A percentile compares a stretch with the other conserved stretches of the same genome.
phyloP scores from a whole-genome alignment of 2,329 filamentous ascomycete genomes.

The Fusarium neocosmosporiellum region DNA sequence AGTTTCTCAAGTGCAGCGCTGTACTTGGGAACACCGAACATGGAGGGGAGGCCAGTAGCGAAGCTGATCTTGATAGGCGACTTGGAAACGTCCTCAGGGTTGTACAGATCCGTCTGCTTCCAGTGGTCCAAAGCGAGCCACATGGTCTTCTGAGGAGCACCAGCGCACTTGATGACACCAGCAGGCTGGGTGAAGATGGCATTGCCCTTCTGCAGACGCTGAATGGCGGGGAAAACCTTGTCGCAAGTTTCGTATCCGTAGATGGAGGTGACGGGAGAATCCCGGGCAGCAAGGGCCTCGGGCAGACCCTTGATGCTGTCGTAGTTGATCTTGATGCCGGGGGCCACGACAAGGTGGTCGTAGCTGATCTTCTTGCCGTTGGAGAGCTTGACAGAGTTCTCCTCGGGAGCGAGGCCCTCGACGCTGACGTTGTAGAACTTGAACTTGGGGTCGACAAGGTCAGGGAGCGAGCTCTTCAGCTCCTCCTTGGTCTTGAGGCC shows the following conservation, averaged over 20 bases:
- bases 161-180: slow-evolving; percentile 70
- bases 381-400: slow-evolving; percentile 66
- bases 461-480: slow-evolving; percentile 61
- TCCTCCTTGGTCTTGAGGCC: slow-evolving; percentile 73
- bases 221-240: slow-evolving; percentile 63
- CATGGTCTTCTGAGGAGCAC: slow-evolving; percentile 71
- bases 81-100: slow-evolving; percentile 48
- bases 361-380: slow-evolving; percentile 69
- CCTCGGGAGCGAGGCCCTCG: slow-evolving; percentile 61
- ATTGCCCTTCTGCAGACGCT: slow-evolving; percentile 59
- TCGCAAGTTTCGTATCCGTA: slow-evolving; percentile 67
- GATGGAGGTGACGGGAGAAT: slow-evolving; percentile 64
- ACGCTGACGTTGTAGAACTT: slow-evolving; percentile 69
- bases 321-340: slow-evolving; percentile 65
- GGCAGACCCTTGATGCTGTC: slow-evolving; percentile 65
- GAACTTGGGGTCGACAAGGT: slow-evolving; percentile 68
- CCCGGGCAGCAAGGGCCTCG: slow-evolving; percentile 62
- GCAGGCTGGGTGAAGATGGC: slow-evolving; percentile 71
- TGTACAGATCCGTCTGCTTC: slow-evolving; percentile 64
- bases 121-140: slow-evolving; percentile 71
- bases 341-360: slow-evolving; percentile 72
- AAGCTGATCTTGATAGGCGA: slow-evolving; percentile 65
- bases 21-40: slow-evolving; percentile 73
- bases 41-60: slow-evolving; percentile 64
- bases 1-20: slow-evolving; percentile 64